Conservation (phyloP, 1,284 basidiomycete species). For the Rhodofomes roseus region DNA sequence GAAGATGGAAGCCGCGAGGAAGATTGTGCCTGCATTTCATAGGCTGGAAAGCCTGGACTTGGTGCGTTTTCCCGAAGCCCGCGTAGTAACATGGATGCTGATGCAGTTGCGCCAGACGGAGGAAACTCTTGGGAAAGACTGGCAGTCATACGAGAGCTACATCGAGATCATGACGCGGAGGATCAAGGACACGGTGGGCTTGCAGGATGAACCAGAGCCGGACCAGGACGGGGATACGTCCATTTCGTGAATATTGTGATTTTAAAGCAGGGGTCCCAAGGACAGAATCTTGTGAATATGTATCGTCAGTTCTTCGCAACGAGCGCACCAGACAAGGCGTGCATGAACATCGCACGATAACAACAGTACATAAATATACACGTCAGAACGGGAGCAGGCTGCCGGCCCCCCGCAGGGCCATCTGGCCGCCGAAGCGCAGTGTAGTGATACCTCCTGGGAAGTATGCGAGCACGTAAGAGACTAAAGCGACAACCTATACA, state of each 20-base stretch:
- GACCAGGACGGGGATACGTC: conserved; percentile 14
- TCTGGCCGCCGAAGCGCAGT: conserved; percentile 76
- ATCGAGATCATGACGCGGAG: conserved; percentile 68
- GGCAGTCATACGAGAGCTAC: conserved; percentile 58
- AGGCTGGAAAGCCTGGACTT: conserved; percentile 49
- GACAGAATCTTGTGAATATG: conserved; percentile 6
- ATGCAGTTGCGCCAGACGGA: conserved; percentile 11
- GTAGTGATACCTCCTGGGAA: conserved; percentile 86
- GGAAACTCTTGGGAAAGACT: conserved; percentile 34
- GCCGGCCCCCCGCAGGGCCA: conserved; percentile 79
- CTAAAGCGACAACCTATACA: conserved; percentile 68
- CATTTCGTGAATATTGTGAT: conserved; percentile 3
- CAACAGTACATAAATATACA: background rate
- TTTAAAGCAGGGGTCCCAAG: background rate
- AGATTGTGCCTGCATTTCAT: conserved; percentile 46
- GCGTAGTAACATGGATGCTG: background rate
- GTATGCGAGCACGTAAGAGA: conserved; percentile 87
- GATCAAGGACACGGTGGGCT: conserved; percentile 54
- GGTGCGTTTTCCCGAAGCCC: conserved; percentile 30
- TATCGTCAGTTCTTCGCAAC: background rate
- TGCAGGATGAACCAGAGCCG: conserved; percentile 29
- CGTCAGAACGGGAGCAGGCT: conserved; percentile 70
- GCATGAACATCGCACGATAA: background rate
- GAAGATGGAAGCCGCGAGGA: conserved; percentile 49
- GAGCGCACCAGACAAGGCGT: background rate